Base-by-base conservation (phyloP, 2,329 filamentous ascomycete genomes). In the Trichoderma sp. region DNA sequence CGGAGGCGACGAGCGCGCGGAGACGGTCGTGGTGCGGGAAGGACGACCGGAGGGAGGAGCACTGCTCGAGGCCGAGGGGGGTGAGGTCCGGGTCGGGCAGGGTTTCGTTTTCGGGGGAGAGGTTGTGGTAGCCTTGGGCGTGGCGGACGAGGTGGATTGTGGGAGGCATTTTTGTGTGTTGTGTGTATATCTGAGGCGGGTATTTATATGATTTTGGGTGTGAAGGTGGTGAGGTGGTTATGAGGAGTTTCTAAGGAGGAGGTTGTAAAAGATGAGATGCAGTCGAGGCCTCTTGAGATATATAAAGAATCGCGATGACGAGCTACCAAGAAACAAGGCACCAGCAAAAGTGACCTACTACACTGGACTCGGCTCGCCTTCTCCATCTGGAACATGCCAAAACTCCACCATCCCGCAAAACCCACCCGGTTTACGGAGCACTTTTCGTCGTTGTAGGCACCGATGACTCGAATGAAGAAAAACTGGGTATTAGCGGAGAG, bases 11-110 rank as follows among this genome's bases (percentile, higher is more conserved):
- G 14, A 96, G 83, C 70, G 90, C 83, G 5, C 89, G 88, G 72
- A 95, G 79, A 45, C 82, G 77, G 67, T 81, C 78, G 74, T 90
- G 88, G 76, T 85, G 77, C 10, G 90, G 85, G 74, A 96, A 96
- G 21, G 70, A 67, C 34, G 80, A 73, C 71, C 83, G 77, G 47
- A 97, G 87, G 17, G 77, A 75, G 28, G 77, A 79, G 79, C 92
- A 96, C 82, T 97, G 92, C 67, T 86, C 72, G 74, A 88, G 82
- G 71, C 93, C 93, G n/a, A 88, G 81, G 0, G 85, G 81, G 1
- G 93, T 97, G 62, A 97, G 84, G 66, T 86, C 80, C 1, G 93
- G 93, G 73, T 97, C 93, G n/a, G 75, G 88, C 47, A 96, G 80
- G 67, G 79, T 73, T 74, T 93, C 89, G 78, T 93, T 92, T 68